A percentile compares a stretch with the other conserved stretches of the same genome.
These are phyloP conservation scores for Jamesozyma gamospora DNA, from an alignment of 805 yeast species.

Conservation along the genomic window DNA sequence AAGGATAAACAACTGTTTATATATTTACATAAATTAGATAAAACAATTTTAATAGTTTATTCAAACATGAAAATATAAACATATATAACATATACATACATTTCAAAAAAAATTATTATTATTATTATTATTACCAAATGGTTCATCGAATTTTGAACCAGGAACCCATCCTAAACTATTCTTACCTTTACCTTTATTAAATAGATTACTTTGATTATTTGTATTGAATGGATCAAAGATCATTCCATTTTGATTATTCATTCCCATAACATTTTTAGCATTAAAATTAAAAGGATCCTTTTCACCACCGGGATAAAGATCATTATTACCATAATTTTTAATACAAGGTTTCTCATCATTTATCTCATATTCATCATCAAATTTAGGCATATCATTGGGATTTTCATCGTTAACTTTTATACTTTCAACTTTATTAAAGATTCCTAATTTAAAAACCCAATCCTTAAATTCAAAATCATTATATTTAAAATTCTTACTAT, in stretches of 20 bases:
- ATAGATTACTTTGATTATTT: conserved; percentile 4
- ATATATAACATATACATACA: background rate
- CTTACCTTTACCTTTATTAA: background rate
- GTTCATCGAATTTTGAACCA: conserved; percentile 29
- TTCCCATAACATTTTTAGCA: conserved; percentile 14
- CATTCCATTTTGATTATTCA: conserved; percentile 19
- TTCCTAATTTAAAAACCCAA: too few species aligned
- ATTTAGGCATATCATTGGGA: conserved; percentile 28
- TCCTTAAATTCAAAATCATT: too few species aligned
- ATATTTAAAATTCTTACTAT: too few species aligned
- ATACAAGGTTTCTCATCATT: conserved; percentile 1
- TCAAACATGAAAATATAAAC: conserved; percentile 2
- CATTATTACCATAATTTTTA: conserved; percentile 24
- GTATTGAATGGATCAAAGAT: conserved; percentile 24
- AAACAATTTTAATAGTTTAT: conserved; percentile 22
- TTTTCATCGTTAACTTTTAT: too few species aligned
- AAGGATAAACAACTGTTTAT: conserved; percentile 11
- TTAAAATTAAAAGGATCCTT: conserved; percentile 17
- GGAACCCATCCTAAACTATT: conserved; percentile 23
- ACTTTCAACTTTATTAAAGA: too few species aligned
- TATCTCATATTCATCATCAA: conserved; percentile 29
- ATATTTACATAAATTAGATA: conserved; percentile 20
- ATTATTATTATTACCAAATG: conserved; percentile 18
- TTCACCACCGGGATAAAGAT: conserved; percentile 28
- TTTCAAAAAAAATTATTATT: too few species aligned